Conservation (phyloP, 2,329 filamentous ascomycete species). For the Cordyceps cicadae region DNA sequence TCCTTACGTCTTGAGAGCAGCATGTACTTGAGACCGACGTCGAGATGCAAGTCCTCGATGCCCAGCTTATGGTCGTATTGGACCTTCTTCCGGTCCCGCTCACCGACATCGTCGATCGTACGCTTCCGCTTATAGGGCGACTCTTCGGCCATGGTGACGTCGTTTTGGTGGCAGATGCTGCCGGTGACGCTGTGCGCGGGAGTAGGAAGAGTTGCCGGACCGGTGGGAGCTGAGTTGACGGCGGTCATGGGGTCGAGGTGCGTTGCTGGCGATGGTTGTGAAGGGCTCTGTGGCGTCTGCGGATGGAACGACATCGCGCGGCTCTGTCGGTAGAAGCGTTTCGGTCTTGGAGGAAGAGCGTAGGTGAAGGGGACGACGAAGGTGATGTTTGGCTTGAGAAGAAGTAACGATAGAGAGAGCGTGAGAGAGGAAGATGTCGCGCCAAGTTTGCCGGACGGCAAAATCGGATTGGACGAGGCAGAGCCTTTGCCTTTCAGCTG, state of each 20-base stretch:
- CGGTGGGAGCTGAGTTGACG: conserved; percentile 35
- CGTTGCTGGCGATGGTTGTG: conserved; percentile 49
- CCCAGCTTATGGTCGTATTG: conserved; percentile 53
- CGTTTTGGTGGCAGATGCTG: conserved; percentile 36
- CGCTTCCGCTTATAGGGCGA: conserved; percentile 56
- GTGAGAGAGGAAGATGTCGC: background rate
- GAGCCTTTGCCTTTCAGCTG: conserved; percentile 10
- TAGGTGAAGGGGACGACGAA: background rate
- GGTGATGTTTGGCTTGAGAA: too few relatives aligned
- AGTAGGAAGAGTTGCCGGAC: conserved; percentile 43
- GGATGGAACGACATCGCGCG: conserved; percentile 56
- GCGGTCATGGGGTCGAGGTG: conserved; percentile 38
- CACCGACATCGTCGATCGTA: conserved; percentile 45
- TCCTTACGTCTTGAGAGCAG: conserved; percentile 60
- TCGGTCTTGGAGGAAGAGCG: background rate
- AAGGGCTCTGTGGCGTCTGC: conserved; percentile 60
- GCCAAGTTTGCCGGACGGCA: conserved; percentile 12
- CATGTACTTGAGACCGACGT: conserved; percentile 60
- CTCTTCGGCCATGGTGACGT: conserved; percentile 42
- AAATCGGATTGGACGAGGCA: conserved; percentile 11
- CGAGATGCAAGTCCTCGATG: conserved; percentile 57
- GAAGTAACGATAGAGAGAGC: background rate
- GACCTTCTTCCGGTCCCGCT: conserved; percentile 52
- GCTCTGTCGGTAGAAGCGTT: conserved; percentile 2
- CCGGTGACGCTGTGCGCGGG: conserved; percentile 57